Evolutionary conservation across 805 yeast genomes (phyloP).

Genomic region (Hermanozyma aechmeae): DNA sequence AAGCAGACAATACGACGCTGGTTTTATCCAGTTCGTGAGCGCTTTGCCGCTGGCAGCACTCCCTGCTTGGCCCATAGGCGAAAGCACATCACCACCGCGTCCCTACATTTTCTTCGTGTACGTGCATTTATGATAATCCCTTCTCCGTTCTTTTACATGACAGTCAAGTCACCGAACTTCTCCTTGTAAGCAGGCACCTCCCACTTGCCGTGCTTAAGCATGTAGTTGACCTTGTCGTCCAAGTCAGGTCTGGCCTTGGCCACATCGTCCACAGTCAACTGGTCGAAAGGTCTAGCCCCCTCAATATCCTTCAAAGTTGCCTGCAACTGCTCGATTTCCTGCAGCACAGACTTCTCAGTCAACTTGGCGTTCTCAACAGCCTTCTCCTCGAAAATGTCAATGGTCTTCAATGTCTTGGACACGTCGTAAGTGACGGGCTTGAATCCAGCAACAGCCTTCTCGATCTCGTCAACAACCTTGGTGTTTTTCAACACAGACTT

Average conservation of each 20-base stretch:
- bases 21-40: no score
- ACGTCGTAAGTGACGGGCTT: conserved; percentile 81
- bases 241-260: conserved; percentile 95
- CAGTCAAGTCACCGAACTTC: conserved; percentile 94
- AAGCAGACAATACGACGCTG: no score
- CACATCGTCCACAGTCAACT: conserved; percentile 92
- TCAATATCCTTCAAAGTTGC: conserved; percentile 89
- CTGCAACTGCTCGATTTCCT: conserved; percentile 78
- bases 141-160: conserved; percentile 46
- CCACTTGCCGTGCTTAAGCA: conserved; percentile 96
- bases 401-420: conserved; percentile 81
- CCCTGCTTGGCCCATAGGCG: no score
- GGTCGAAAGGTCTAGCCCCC: conserved; percentile 95
- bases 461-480: conserved; percentile 70
- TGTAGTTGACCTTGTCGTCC: conserved; percentile 88
- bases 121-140: background rate
- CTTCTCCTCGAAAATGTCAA: conserved; percentile 88
- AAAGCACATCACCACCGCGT: no score
- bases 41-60: no score
- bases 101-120: background rate
- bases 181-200: conserved; percentile 97
- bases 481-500: conserved; percentile 73
- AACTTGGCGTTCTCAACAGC: conserved; percentile 92
- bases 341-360: conserved; percentile 81
- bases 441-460: conserved; percentile 65